These are phyloP conservation scores for Beverwykella pulmonaria DNA, from an alignment of 495 filamentous ascomycete species.

Conservation along the genomic window DNA sequence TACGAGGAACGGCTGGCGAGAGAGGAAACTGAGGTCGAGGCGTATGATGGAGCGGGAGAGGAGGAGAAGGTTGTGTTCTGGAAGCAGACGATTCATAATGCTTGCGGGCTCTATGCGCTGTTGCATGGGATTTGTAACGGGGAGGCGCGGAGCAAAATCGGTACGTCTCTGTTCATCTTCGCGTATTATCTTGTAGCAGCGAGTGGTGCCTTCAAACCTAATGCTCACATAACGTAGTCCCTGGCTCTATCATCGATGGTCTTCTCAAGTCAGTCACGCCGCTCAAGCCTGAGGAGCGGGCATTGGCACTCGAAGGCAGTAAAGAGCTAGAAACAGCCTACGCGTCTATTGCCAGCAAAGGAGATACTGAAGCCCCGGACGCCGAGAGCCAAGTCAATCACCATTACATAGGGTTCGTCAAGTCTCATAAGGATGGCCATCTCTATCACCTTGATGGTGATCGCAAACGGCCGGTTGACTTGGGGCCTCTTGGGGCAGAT, in stretches of 20 bases:
- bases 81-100: conserved; percentile 47
- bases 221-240: conserved; percentile 10
- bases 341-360: conserved; percentile 32
- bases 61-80: conserved; percentile 40
- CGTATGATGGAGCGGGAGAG: conserved; percentile 34
- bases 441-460: conserved; percentile 42
- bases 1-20: conserved; percentile 41
- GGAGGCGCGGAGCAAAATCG: conserved; percentile 17
- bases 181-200: too few relatives aligned
- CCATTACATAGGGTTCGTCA: conserved; percentile 42
- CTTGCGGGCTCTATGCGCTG: conserved; percentile 45
- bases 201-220: too few relatives aligned
- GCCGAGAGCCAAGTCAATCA: conserved; percentile 41
- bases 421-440: conserved; percentile 34
- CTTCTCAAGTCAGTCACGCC: conserved; percentile 17
- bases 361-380: conserved; percentile 35
- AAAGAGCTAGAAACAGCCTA: conserved; percentile 39
- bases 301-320: conserved; percentile 31
- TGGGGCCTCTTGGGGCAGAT: conserved; percentile 23
- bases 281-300: conserved; percentile 24
- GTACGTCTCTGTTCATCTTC: conserved; percentile 21
- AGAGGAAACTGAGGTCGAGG: conserved; percentile 37
- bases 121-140: conserved; percentile 45
- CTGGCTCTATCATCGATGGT: conserved; percentile 11
- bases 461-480: conserved; percentile 38